Evolutionary conservation across 2,329 filamentous ascomycete species (phyloP), one percentile per base, ranked within the genome.

Genomic region (Acrocalymma vagum): DNA sequence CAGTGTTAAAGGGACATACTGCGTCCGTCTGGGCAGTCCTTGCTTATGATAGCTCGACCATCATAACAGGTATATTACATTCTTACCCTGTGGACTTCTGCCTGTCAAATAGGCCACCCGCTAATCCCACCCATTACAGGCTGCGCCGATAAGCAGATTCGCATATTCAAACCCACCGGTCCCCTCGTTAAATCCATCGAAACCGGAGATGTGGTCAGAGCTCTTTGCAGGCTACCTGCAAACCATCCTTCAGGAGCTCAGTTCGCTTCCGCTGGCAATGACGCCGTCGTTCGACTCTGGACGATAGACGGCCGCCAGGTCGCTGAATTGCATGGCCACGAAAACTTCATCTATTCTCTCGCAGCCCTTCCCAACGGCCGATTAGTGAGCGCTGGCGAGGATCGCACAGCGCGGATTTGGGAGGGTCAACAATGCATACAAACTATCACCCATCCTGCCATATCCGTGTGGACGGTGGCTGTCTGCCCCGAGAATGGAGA

Each of bases 391-490:
- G 85, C 90, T 2, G 91, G 91, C 13, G 94, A 99, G 70, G 94
- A 99, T 71, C 83, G 94, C n/a, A 96, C 94, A 0, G 83, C 95
- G 22, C 83, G 90, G 36, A 77, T 99, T 64, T 99, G 95, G 94
- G 86, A 82, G 55, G 88, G 87, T 29, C 81, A 77, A 10, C 80
- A 91, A 41, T 97, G 93, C 65, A 74, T 96, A 29, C 94, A 99
- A 70, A 96, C 93, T 25, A 97, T 99, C 51, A 96, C 93, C 1
- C 91, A 96, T 61, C 94, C 94, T 9, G 94, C 94, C 8, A 95
- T 97, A 39, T 97, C 93, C 0, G 92, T 99, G 5, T 99, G 94
- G 94, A 80, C 84, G 10, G 90, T 99, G 13, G 88, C 91, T n/a
- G 88, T 83, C 9, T 94, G 89, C 62, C 64, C 79, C 1, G 84